Conservation (phyloP, 176 grass and related monocot species). For the Carex cristatella region DNA sequence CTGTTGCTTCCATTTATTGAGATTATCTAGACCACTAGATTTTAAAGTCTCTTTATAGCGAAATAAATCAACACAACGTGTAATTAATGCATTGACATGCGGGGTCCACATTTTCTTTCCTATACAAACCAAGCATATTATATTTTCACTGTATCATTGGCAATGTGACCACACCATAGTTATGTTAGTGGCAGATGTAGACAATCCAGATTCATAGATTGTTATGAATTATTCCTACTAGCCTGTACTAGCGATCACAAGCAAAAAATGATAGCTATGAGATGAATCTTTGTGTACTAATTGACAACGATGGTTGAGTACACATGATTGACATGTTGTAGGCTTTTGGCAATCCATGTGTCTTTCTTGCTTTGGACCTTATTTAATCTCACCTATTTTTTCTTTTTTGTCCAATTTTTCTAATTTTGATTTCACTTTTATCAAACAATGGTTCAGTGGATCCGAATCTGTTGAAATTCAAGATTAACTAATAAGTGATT, state of each 20-base stretch:
- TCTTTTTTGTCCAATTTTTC: too few species aligned
- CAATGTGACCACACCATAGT: background rate
- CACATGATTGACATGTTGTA: constrained; percentile 22
- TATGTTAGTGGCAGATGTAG: background rate
- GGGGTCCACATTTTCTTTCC: background rate
- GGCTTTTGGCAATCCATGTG: constrained; percentile 4
- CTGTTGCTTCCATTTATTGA: background rate
- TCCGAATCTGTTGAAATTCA: too few species aligned
- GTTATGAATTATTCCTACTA: background rate
- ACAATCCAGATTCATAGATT: background rate
- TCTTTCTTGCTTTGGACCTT: background rate
- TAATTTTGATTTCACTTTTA: too few species aligned
- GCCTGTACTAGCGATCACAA: background rate
- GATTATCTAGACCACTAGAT: background rate
- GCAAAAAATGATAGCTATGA: background rate
- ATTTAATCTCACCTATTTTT: background rate
- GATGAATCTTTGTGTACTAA: background rate
- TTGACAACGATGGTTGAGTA: background rate
- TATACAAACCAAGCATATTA: background rate
- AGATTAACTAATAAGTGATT: too few species aligned
- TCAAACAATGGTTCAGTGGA: too few species aligned
- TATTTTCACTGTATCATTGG: too few species aligned
- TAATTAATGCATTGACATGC: background rate
- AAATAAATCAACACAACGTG: background rate
- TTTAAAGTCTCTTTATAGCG: background rate